These are phyloP conservation scores for Pseudomassariella vexata DNA, from an alignment of 2,329 filamentous ascomycete genomes.

Conservation along the genomic window DNA sequence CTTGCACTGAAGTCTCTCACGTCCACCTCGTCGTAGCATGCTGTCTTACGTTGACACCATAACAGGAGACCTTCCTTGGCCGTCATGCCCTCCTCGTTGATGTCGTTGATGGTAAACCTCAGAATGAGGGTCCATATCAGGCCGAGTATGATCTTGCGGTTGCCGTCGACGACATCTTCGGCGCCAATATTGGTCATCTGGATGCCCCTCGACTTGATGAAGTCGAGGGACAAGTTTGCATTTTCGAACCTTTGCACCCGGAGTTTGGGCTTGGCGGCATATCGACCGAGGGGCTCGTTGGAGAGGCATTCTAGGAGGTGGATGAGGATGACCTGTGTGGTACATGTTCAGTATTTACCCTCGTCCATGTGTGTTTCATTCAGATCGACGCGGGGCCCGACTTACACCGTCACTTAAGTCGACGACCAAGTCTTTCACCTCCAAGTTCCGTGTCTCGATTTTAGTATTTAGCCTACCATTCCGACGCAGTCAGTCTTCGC, in stretches of 20 bases:
- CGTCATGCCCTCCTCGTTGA: conserved; percentile 95
- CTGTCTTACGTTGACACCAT: conserved; percentile 98
- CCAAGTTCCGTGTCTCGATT: conserved; percentile 69
- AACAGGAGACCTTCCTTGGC: conserved; percentile 91
- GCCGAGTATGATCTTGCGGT: conserved; percentile 93
- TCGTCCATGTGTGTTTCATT: no score
- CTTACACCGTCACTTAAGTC: conserved; percentile 92
- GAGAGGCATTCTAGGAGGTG: conserved; percentile 96
- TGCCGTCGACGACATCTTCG: conserved; percentile 96
- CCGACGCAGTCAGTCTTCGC: no score
- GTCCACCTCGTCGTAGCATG: conserved; percentile 95
- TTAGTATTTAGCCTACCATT: conserved; percentile 88
- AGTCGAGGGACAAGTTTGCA: conserved; percentile 91
- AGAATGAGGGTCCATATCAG: conserved; percentile 98
- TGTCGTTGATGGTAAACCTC: conserved; percentile 96
- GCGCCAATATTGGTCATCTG: conserved; percentile 98
- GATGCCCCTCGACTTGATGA: conserved; percentile 83
- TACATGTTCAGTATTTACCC: no score
- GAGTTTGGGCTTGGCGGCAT: conserved; percentile 92
- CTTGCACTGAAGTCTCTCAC: conserved; percentile 91
- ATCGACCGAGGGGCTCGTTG: conserved; percentile 88
- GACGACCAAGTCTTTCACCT: conserved; percentile 78
- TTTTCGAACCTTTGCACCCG: conserved; percentile 98
- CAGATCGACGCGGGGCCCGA: no score
- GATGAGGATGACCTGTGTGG: conserved; percentile 80